A percentile compares a stretch with the other conserved stretches of the same genome.
Evolutionary conservation across 2,329 filamentous ascomycete genomes (phyloP).

Genomic region (Sclerotinia glacialis): DNA sequence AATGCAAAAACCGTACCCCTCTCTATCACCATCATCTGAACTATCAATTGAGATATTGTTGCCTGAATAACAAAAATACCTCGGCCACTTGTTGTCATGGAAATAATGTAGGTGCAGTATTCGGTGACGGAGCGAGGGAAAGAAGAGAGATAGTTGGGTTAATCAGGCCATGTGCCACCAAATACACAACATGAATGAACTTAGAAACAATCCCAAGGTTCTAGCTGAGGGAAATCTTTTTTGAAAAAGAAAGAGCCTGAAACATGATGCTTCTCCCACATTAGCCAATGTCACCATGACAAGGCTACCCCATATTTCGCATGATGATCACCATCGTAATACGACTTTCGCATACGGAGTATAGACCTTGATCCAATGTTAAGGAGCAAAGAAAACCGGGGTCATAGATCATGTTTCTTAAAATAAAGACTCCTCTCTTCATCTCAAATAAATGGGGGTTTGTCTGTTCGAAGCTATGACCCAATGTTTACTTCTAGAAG

Average conservation of each 20-base stretch:
- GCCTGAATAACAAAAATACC: not conserved
- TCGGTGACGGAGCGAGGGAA: not conserved
- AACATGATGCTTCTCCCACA: not conserved
- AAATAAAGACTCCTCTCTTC: not conserved
- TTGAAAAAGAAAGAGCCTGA: not conserved
- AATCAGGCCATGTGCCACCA: no score
- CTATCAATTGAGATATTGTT: not conserved
- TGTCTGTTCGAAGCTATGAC: not conserved
- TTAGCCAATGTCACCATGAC: not conserved
- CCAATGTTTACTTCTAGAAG: not conserved
- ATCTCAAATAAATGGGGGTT: not conserved
- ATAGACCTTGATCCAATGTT: not conserved
- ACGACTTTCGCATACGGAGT: not conserved
- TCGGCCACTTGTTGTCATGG: not conserved
- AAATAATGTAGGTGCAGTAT: not conserved
- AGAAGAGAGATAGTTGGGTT: not conserved
- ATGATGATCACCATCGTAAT: not conserved
- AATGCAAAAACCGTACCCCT: not conserved
- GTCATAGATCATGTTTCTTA: not conserved
- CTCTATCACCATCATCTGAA: not conserved
- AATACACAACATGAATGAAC: no score
- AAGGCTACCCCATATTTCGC: slow-evolving; percentile 6
- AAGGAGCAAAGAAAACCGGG: not conserved
- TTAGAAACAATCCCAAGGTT: no score
- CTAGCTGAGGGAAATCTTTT: no score